Evolutionary conservation across 2,329 filamentous ascomycete genomes (phyloP).

Genomic region (Pezicula carpinea): DNA sequence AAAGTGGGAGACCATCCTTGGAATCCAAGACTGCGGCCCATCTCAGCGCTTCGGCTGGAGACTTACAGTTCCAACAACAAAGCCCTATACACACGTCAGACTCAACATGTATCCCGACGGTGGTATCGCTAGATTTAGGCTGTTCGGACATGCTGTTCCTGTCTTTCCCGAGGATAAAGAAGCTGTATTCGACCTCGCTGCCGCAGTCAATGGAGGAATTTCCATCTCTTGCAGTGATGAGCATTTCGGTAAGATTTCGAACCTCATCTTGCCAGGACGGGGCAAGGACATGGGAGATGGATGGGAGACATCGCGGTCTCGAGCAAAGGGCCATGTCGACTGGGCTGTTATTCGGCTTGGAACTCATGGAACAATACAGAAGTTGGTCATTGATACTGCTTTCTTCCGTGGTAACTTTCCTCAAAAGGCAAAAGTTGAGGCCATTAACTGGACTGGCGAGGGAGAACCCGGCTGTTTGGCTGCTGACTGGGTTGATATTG

Average conservation of each 20-base stretch:
- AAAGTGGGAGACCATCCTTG: constrained; percentile 69
- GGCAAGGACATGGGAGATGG: constrained; percentile 85
- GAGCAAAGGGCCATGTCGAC: constrained; percentile 68
- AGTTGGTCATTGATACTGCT: constrained; percentile 72
- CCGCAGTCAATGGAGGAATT: constrained; percentile 73
- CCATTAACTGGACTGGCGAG: constrained; percentile 48
- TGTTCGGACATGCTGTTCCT: constrained; percentile 72
- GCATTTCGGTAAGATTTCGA: constrained; percentile 79
- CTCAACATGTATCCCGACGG: constrained; percentile 85
- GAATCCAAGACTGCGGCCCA: constrained; percentile 67
- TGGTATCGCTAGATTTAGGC: constrained; percentile 74
- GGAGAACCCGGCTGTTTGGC: constrained; percentile 53
- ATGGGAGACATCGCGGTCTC: constrained; percentile 77
- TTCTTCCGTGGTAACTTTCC: constrained; percentile 84
- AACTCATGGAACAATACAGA: constrained; percentile 57
- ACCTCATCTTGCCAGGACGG: constrained; percentile 72
- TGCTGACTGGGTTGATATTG: constrained; percentile 60
- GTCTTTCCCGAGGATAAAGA: constrained; percentile 65
- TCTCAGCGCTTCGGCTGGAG: constrained; percentile 71
- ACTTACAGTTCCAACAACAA: constrained; percentile 51
- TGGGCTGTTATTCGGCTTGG: constrained; percentile 78
- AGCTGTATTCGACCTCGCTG: constrained; percentile 69
- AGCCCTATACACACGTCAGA: constrained; percentile 73
- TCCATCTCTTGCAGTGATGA: constrained; percentile 75
- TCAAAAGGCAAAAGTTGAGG: constrained; percentile 66